Conservation (phyloP, 2,329 filamentous ascomycete species). For the Bretziella fagacearum region DNA sequence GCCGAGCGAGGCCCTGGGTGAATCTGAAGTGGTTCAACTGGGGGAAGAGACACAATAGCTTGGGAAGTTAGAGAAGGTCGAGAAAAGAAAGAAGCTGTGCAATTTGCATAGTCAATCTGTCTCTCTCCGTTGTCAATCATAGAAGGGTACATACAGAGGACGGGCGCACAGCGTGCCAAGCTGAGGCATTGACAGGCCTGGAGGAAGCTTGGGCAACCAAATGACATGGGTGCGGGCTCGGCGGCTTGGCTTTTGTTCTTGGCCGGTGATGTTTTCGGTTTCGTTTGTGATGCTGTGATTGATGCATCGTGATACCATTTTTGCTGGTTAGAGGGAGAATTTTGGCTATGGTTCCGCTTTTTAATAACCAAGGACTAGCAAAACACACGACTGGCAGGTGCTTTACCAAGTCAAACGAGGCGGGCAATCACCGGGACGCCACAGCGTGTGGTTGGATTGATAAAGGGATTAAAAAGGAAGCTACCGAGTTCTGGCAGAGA, state of each 20-base stretch:
- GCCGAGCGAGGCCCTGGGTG: not conserved
- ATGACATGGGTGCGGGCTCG: not conserved
- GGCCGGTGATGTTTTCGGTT: not conserved
- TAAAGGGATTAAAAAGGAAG: constrained; percentile 1
- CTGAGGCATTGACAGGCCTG: not conserved
- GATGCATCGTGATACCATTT: not conserved
- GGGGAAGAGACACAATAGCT: too few species aligned
- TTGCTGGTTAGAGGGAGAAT: not conserved
- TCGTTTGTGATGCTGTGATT: not conserved
- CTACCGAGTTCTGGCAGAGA: not conserved
- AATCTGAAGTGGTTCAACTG: not conserved
- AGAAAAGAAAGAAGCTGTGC: not conserved
- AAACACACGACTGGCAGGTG: too few species aligned
- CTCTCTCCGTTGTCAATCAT: too few species aligned
- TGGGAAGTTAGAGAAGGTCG: not conserved
- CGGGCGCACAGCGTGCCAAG: not conserved
- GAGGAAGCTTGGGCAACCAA: constrained; percentile 1
- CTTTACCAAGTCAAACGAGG: not conserved
- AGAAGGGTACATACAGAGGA: too few species aligned
- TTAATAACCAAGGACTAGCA: not conserved
- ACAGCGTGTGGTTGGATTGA: too few species aligned
- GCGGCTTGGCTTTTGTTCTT: not conserved
- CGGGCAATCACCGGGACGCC: not conserved
- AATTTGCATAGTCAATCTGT: too few species aligned
- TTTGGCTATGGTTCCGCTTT: too few species aligned